Base-by-base conservation (phyloP, 306 rosid genomes). In the Dalbergia cochinchinensis region DNA sequence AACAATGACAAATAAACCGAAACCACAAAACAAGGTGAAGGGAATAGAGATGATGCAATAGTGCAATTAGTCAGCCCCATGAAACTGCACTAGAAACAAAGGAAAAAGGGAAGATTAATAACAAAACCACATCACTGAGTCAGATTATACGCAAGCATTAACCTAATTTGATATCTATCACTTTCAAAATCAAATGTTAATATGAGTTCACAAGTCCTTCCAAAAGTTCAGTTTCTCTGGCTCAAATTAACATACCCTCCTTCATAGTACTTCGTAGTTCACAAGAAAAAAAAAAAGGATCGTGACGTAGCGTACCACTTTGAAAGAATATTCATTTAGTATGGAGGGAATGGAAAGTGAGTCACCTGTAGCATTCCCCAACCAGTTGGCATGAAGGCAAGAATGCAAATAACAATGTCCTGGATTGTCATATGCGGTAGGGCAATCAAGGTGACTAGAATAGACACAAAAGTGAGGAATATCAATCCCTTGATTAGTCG, bases 401-500 rank as follows among this genome's bases (percentile, higher is more conserved):
- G 83, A 80, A 86, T 76, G 78, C 89, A 86, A 77, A 86, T 87
- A 80, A 86, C 48, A 67, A 96, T 96, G 81, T 96, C 99, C 74
- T 86, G 96, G 71, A 93, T 16, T 13, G 97, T 90, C 99, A 96
- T 93, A 34, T 85, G 94, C 16, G 97, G 98, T 51, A 96, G 93
- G 51, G 97, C 98, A 70, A 96, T 91, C 85, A 96, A 86, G 45
- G 89, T 90, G 51, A 96, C 92, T n/a, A 96, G 91, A 85, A 96
- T 91, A n/a, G 98, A 60, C 71, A 96, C 81, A 51, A 96, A 96
- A 47, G 99, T 91, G 13, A 96, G 58, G 84, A 96, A 96, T 82
- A 96, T 96, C 87, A 96, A 50, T 44, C 99, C 99, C 88, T 96
- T 96, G 81, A 96, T 91, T 42, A 96, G 81, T 64, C 99, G 93